Evolutionary conservation across 1,284 basidiomycete genomes (phyloP).

Genomic region (Termitomyces sp.): DNA sequence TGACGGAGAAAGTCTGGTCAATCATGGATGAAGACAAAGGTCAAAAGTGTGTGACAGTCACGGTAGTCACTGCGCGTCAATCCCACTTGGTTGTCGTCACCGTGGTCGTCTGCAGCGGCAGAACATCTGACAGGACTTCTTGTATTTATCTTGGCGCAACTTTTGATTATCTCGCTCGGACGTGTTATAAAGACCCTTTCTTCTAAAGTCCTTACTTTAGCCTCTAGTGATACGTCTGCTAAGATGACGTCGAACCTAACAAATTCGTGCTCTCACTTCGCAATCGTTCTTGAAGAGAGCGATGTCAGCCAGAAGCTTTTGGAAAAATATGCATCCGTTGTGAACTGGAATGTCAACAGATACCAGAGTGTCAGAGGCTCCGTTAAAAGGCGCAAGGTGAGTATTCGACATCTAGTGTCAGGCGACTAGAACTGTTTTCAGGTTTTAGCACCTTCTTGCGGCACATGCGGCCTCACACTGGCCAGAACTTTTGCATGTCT

Average conservation of each 20-base stretch:
- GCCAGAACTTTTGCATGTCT: slow-evolving; percentile 76
- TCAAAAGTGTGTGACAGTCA: background rate
- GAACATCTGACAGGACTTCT: background rate
- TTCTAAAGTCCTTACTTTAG: background rate
- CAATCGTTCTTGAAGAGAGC: slow-evolving; percentile 22
- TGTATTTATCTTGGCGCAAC: background rate
- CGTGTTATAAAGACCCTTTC: background rate
- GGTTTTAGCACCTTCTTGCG: slow-evolving; percentile 55
- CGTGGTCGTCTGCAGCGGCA: background rate
- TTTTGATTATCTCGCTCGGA: background rate
- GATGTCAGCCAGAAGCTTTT: slow-evolving; percentile 21
- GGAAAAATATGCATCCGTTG: slow-evolving; percentile 34
- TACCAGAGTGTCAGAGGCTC: slow-evolving; percentile 30
- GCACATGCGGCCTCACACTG: slow-evolving; percentile 53
- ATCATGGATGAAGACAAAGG: background rate
- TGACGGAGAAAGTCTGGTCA: background rate
- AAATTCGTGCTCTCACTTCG: slow-evolving; percentile 35
- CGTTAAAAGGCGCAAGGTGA: slow-evolving; percentile 39
- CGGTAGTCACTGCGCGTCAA: background rate
- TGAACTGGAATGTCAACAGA: slow-evolving; percentile 38
- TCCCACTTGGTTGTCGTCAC: background rate
- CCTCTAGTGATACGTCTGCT: background rate
- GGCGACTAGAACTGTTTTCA: slow-evolving; percentile 15
- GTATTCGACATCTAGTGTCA: slow-evolving; percentile 3
- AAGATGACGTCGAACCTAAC: slow-evolving; percentile 10